Evolutionary conservation across 139 green algal genomes (phyloP).

Genomic region (Coelastrella sp.): DNA sequence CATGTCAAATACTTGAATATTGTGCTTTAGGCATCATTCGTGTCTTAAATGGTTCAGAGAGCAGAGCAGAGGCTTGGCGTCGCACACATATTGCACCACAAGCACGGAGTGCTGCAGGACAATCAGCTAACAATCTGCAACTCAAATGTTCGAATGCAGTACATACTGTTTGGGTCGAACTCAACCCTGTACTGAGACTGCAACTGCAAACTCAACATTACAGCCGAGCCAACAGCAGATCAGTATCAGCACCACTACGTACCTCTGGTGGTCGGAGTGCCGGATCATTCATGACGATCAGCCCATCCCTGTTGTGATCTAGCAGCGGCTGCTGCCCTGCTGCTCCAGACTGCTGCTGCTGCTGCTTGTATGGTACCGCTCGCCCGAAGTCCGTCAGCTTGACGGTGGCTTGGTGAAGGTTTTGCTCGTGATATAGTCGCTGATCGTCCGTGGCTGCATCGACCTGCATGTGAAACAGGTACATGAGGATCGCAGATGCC

Average conservation of each 20-base stretch:
- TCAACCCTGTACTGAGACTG: no score
- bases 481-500: no score
- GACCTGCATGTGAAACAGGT: background rate
- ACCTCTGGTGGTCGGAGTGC: constrained; percentile 13
- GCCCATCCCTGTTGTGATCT: constrained; percentile 7
- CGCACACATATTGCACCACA: no score
- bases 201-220: background rate
- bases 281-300: constrained; percentile 19
- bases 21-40: no score
- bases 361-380: constrained; percentile 29
- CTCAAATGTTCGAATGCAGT: no score
- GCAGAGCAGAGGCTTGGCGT: no score
- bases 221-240: background rate
- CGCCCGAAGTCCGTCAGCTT: constrained; percentile 36
- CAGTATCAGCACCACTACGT: background rate
- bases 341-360: background rate
- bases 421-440: background rate
- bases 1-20: no score
- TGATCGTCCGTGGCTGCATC: background rate
- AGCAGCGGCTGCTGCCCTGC: background rate
- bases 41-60: no score
- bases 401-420: background rate
- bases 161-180: no score
- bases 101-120: no score
- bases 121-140: no score